phyloP scores from a whole-genome alignment of 371 early-diverging fungal species.

The Syncephalastrum monosporum region DNA sequence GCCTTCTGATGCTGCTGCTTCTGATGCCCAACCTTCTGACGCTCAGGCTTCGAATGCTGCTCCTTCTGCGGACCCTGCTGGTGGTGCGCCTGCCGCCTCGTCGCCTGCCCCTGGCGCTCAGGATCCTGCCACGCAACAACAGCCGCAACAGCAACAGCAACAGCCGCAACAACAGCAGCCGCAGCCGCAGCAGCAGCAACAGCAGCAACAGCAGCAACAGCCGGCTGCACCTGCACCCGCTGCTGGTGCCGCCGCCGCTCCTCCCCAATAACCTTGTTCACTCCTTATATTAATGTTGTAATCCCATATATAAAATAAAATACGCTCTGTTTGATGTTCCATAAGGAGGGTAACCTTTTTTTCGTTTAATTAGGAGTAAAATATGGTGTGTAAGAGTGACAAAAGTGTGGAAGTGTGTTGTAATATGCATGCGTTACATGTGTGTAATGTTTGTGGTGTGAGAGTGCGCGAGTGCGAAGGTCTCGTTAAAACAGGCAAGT shows the following conservation, averaged over 20 bases:
- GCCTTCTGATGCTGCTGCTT: no score
- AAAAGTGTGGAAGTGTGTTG: not conserved
- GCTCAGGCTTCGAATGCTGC: not conserved
- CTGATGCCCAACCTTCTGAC: no score
- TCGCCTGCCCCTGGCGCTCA: no score
- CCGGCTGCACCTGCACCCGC: not conserved
- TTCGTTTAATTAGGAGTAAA: not conserved
- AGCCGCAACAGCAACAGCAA: not conserved
- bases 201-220: not conserved
- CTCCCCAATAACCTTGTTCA: not conserved
- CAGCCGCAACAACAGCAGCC: no score
- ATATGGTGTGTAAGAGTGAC: not conserved
- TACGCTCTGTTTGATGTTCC: no score
- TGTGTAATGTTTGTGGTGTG: not conserved
- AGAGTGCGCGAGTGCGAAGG: no score
- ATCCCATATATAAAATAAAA: no score
- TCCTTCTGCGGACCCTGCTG: not conserved
- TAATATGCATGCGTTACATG: constrained; percentile 2
- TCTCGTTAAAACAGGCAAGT: not conserved
- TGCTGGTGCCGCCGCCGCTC: constrained; percentile 1
- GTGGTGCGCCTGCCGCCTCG: not conserved
- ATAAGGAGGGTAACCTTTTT: not conserved
- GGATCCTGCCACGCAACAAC: constrained; percentile 1
- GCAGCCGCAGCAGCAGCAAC: not conserved
- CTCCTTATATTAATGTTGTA: no score